Evolutionary conservation across 257 asterid genomes (phyloP).

Genomic region (Buddleja alternifolia): DNA sequence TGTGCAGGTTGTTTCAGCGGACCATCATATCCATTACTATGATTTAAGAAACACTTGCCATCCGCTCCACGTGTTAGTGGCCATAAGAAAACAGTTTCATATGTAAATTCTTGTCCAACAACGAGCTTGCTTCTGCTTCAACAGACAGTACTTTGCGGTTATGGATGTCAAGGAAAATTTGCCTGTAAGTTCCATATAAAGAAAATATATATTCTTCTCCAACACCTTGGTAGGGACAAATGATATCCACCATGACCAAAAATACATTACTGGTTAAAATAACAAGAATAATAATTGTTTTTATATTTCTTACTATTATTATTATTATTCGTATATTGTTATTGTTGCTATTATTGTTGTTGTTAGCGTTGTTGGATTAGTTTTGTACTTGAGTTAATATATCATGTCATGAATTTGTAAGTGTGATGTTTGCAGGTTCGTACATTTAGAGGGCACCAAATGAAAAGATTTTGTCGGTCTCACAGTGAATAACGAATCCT

Average conservation of each 20-base stretch:
- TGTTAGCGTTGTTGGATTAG: too few species aligned
- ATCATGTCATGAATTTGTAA: conserved; percentile 13
- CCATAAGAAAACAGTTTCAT: conserved; percentile 76
- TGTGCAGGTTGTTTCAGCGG: conserved; percentile 86
- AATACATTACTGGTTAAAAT: neutral
- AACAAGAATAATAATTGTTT: too few species aligned
- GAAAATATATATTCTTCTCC: neutral
- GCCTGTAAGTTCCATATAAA: conserved; percentile 51
- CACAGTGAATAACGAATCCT: conserved; percentile 61
- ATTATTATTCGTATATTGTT: too few species aligned
- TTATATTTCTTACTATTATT: too few species aligned
- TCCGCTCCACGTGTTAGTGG: conserved; percentile 69
- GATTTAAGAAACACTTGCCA: conserved; percentile 71
- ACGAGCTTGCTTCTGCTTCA: conserved; percentile 88
- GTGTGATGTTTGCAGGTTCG: conserved; percentile 56
- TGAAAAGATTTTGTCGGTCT: conserved; percentile 86
- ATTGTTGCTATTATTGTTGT: too few species aligned
- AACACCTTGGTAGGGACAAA: neutral
- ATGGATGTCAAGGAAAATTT: conserved; percentile 71
- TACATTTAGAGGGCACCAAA: conserved; percentile 75
- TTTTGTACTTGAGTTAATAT: neutral
- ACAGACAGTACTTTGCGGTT: conserved; percentile 78
- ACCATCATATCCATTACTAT: conserved; percentile 74
- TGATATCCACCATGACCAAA: neutral
- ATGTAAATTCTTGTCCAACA: conserved; percentile 71